These are phyloP conservation scores for Xylaria intraflava DNA, from an alignment of 495 filamentous ascomycete species.

Conservation along the genomic window DNA sequence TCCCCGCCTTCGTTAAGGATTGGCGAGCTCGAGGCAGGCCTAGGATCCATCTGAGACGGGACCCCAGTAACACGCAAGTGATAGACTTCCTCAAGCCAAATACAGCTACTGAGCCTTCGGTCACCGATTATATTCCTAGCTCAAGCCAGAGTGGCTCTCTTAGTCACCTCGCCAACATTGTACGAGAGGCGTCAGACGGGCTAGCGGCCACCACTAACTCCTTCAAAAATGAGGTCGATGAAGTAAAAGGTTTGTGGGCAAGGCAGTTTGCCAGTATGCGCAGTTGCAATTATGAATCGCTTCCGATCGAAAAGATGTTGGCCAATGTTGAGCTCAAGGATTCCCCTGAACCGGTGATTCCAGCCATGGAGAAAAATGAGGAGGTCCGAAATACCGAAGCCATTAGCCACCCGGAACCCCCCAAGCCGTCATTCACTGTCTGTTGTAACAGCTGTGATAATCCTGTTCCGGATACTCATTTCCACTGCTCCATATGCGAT, in stretches of 20 bases:
- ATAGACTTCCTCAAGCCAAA: slow-evolving; percentile 17
- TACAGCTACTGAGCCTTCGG: slow-evolving; percentile 2
- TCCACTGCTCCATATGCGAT: slow-evolving; percentile 90
- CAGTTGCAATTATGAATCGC: not conserved
- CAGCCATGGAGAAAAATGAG: not conserved
- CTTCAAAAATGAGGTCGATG: not conserved
- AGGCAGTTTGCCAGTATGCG: not conserved
- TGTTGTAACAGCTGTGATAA: slow-evolving; percentile 88
- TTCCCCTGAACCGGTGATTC: not conserved
- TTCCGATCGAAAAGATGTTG: not conserved
- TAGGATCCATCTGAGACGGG: slow-evolving; percentile 18
- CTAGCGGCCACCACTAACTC: slow-evolving; percentile 4
- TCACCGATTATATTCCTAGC: not conserved
- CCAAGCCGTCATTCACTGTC: slow-evolving; percentile 48
- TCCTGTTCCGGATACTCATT: slow-evolving; percentile 74
- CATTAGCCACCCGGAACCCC: slow-evolving; percentile 3
- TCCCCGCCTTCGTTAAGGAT: slow-evolving; percentile 18
- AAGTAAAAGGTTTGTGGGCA: not conserved
- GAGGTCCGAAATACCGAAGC: not conserved
- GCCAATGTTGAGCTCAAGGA: not conserved
- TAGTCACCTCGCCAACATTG: not conserved
- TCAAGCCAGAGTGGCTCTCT: not conserved
- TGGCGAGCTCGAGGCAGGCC: slow-evolving; percentile 22
- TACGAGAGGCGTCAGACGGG: slow-evolving; percentile 18
- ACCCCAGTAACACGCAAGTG: slow-evolving; percentile 17